phyloP scores from a whole-genome alignment of 2,329 filamentous ascomycete species.

The Clarireedia monteithiana region DNA sequence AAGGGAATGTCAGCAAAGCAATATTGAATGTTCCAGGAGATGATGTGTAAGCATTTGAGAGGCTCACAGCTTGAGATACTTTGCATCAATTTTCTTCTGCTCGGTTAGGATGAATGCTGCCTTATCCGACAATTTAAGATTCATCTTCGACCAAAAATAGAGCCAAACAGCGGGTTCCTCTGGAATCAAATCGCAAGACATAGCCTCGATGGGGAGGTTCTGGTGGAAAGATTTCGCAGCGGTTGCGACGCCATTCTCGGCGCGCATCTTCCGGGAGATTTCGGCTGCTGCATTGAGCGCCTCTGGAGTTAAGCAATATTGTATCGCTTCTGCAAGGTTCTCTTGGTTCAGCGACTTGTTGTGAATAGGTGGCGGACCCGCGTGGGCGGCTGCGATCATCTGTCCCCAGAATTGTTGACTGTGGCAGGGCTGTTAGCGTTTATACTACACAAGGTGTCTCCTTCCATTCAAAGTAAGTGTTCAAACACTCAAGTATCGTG shows the following conservation, averaged over 20 bases:
- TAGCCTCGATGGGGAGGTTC: slow-evolving; percentile 52
- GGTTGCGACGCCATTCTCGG: slow-evolving; percentile 53
- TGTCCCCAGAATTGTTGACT: slow-evolving; percentile 66
- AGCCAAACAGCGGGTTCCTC: slow-evolving; percentile 45
- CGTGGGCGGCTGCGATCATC: slow-evolving; percentile 58
- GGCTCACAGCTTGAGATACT: slow-evolving; percentile 18
- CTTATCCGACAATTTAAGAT: slow-evolving; percentile 50
- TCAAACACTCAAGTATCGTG: no score
- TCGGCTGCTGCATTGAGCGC: slow-evolving; percentile 47
- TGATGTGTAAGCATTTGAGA: no score
- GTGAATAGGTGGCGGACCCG: slow-evolving; percentile 59
- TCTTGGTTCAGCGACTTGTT: slow-evolving; percentile 60
- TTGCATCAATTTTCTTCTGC: slow-evolving; percentile 29
- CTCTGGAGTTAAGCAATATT: slow-evolving; percentile 53
- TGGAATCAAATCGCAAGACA: slow-evolving; percentile 46
- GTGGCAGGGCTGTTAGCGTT: neutral
- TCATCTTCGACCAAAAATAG: slow-evolving; percentile 31
- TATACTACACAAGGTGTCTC: neutral
- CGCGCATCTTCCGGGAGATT: slow-evolving; percentile 52
- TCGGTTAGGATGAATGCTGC: slow-evolving; percentile 57
- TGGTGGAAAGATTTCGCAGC: slow-evolving; percentile 46
- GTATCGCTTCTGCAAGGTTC: slow-evolving; percentile 60
- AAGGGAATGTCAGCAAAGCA: no score
- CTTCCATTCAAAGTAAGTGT: neutral
- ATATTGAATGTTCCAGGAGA: no score